These are phyloP conservation scores for Scortechinia acanthostroma DNA, from an alignment of 2,329 filamentous ascomycete species.

Conservation along the genomic window DNA sequence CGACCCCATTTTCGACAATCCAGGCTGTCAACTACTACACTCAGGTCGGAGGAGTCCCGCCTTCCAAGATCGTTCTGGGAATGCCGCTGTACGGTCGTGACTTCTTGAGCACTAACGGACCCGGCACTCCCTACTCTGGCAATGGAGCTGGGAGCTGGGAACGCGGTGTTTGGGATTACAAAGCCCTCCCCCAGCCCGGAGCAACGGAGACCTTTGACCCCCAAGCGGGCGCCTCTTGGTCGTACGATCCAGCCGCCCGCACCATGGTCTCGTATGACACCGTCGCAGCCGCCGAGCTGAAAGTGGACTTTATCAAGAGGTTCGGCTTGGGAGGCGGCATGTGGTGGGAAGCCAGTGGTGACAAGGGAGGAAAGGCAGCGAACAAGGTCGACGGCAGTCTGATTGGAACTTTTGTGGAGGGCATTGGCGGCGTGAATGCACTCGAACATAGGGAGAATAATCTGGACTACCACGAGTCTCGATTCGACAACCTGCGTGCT, in stretches of 20 bases:
- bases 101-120: constrained; percentile 61
- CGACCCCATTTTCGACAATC: constrained; percentile 66
- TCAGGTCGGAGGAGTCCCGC: constrained; percentile 38
- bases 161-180: constrained; percentile 67
- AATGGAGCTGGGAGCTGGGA: constrained; percentile 58
- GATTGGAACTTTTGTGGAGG: constrained; percentile 38
- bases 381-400: constrained; percentile 40
- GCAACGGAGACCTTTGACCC: constrained; percentile 48
- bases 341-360: constrained; percentile 78
- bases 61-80: constrained; percentile 66
- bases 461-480: constrained; percentile 44
- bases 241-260: constrained; percentile 49
- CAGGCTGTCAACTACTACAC: constrained; percentile 59
- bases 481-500: constrained; percentile 46
- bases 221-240: constrained; percentile 59
- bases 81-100: constrained; percentile 76
- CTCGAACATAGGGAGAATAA: constrained; percentile 43
- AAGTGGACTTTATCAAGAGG: constrained; percentile 55
- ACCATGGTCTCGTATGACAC: constrained; percentile 70
- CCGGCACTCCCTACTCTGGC: constrained; percentile 56
- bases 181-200: constrained; percentile 56
- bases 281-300: constrained; percentile 44
- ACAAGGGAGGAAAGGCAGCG: constrained; percentile 36
- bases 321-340: constrained; percentile 66
- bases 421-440: constrained; percentile 25